Evolutionary conservation across 768 basidiomycete genomes (phyloP).

Genomic region (Phanerochaete sordida): DNA sequence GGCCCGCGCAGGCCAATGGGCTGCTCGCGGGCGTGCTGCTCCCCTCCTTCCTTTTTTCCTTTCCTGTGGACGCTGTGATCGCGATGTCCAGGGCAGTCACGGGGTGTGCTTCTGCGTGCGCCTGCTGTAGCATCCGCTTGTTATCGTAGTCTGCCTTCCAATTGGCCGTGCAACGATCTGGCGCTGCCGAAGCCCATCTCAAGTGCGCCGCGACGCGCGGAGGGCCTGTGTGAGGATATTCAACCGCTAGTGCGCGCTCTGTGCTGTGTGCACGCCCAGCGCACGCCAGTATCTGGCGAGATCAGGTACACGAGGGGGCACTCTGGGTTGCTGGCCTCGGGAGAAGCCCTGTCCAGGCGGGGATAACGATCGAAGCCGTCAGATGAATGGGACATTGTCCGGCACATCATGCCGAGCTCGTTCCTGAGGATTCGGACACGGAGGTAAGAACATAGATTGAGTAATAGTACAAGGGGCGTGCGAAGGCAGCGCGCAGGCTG

Average conservation of each 20-base stretch:
- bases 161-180: background rate
- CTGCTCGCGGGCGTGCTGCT: no score
- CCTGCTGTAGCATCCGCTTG: background rate
- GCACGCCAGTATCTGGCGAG: background rate
- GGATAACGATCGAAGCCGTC: conserved; percentile 3
- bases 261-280: background rate
- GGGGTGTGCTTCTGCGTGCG: background rate
- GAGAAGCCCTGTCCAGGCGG: background rate
- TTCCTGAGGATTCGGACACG: background rate
- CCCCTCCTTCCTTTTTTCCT: no score
- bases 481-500: background rate
- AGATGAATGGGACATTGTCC: background rate
- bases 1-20: background rate
- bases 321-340: background rate
- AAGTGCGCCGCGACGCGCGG: background rate
- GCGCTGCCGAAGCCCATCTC: background rate
- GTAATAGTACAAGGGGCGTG: background rate
- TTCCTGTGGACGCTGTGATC: background rate
- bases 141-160: background rate
- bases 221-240: background rate
- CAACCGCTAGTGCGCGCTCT: background rate
- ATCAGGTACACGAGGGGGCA: background rate
- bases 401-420: conserved; percentile 2
- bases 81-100: background rate
- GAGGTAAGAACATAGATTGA: background rate